Evolutionary conservation across 2,329 filamentous ascomycete species (phyloP), one percentile per base, ranked within the genome.

Genomic region (Talaromyces islandicus): DNA sequence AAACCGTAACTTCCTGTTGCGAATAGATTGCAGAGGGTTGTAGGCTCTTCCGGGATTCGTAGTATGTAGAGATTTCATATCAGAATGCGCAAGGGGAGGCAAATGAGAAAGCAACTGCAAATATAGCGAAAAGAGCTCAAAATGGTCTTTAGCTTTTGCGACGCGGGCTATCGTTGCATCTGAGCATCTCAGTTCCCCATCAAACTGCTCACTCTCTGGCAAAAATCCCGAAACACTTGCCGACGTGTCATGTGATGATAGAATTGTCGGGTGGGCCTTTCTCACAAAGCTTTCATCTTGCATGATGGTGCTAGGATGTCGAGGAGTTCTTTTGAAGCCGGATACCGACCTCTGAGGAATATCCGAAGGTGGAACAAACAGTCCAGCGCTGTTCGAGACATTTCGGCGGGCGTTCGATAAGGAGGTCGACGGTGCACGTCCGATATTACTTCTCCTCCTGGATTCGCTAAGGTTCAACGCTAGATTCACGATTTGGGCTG

Each of bases 21-120:
- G 88, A 59, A 97, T 89, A 67, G 91, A 91, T 73, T 97, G 94
- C 25, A 99, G 77, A 4, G 93, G 94, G 71, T 99, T 96, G 71
- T 97, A 97, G 2, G 81, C 77, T 57, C 92, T 87, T 4, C 89
- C 89, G 7, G 88, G 53, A 30, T 77, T 73, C 60, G 73, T 68
- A 5, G 35, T 25, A 24, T 64, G 61, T 5, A 58, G 57, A 41
- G 64, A 54, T 11, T 63, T 63, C 46, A 41, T 21, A 10, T 21
- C n/a, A 25, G 58, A 43, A 21, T 48, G 66, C 32, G 67, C 71
- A 35, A 97, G 75, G 0, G 91, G 91, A 9, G 92, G 90, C 0
- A 97, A 78, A 63, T 87, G 82, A 32, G 90, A 83, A n/a, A 97
- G 79, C 10, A 97, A 76, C 3, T 90, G 85, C 62, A 92, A 80